These are phyloP conservation scores for Pseudocercospora eumusae DNA, from an alignment of 2,329 filamentous ascomycete genomes.

Conservation along the genomic window DNA sequence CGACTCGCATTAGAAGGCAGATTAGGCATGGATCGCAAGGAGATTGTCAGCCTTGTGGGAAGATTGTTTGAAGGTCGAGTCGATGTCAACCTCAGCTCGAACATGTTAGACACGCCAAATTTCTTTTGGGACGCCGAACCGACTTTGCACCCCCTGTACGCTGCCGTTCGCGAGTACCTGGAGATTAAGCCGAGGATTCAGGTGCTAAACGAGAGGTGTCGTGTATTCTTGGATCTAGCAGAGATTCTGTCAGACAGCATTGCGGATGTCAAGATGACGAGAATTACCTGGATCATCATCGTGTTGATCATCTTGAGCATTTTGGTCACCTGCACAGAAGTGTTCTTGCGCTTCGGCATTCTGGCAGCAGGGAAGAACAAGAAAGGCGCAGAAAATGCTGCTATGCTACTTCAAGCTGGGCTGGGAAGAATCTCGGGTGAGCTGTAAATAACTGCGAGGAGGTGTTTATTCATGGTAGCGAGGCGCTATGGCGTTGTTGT, in stretches of 20 bases:
- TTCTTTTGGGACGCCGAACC: slow-evolving; percentile 99
- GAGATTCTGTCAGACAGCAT: slow-evolving; percentile 93
- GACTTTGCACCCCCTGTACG: slow-evolving; percentile 90
- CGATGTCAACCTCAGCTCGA: slow-evolving; percentile 97
- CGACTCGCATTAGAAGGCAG: slow-evolving; percentile 84
- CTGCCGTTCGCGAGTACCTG: slow-evolving; percentile 91
- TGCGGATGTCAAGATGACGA: slow-evolving; percentile 91
- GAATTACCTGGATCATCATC: slow-evolving; percentile 98
- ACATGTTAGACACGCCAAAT: slow-evolving; percentile 92
- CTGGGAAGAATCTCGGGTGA: slow-evolving; percentile 1
- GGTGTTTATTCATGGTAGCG: not conserved
- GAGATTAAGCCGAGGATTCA: slow-evolving; percentile 96
- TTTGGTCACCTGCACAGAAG: slow-evolving; percentile 85
- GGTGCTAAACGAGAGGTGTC: slow-evolving; percentile 94
- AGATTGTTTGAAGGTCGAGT: slow-evolving; percentile 90
- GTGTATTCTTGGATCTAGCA: slow-evolving; percentile 92
- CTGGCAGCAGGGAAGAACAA: slow-evolving; percentile 45
- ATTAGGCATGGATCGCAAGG: slow-evolving; percentile 84
- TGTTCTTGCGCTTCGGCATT: slow-evolving; percentile 80
- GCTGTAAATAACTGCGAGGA: not conserved
- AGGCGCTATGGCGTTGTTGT: slow-evolving; percentile 9
- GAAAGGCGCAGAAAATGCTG: slow-evolving; percentile 17
- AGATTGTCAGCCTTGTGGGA: slow-evolving; percentile 90
- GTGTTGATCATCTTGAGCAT: slow-evolving; percentile 89
- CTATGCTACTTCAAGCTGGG: slow-evolving; percentile 11